Evolutionary conservation across 768 basidiomycete genomes (phyloP).

Genomic region (Boletus subparvulus): DNA sequence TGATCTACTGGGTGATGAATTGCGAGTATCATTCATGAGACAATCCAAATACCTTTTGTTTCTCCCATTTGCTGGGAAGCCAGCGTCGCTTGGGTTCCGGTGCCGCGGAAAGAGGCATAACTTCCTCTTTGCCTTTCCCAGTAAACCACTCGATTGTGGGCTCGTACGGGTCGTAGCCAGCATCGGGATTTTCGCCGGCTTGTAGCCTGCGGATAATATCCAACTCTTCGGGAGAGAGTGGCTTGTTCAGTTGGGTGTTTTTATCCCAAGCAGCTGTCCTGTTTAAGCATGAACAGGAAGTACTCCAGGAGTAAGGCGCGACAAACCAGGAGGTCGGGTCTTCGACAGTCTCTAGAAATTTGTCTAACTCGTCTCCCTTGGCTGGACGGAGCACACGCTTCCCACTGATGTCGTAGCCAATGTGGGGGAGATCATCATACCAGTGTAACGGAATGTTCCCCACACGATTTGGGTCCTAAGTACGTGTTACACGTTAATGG

Average conservation of each 20-base stretch:
- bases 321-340: conserved; percentile 85
- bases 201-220: conserved; percentile 94
- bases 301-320: neutral
- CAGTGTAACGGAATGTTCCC: conserved; percentile 96
- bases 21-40: neutral
- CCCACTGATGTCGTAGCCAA: conserved; percentile 95
- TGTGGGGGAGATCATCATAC: conserved; percentile 99
- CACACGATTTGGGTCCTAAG: conserved; percentile 88
- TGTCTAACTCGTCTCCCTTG: conserved; percentile 94
- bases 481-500: conserved; percentile 9
- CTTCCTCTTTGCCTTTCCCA: conserved; percentile 89
- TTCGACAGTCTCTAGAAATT: conserved; percentile 91
- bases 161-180: conserved; percentile 87
- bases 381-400: conserved; percentile 93
- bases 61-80: conserved; percentile 99
- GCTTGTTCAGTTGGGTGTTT: conserved; percentile 79
- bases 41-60: conserved; percentile 74
- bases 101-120: conserved; percentile 88
- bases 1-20: conserved; percentile 57
- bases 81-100: conserved; percentile 96
- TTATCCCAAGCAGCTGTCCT: conserved; percentile 96
- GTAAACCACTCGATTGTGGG: conserved; percentile 97
- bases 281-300: conserved; percentile 1
- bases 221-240: conserved; percentile 85
- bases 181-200: conserved; percentile 88